Evolutionary conservation across 1,284 basidiomycete genomes (phyloP).

Genomic region (Apiotrichum mycotoxinovorans): DNA sequence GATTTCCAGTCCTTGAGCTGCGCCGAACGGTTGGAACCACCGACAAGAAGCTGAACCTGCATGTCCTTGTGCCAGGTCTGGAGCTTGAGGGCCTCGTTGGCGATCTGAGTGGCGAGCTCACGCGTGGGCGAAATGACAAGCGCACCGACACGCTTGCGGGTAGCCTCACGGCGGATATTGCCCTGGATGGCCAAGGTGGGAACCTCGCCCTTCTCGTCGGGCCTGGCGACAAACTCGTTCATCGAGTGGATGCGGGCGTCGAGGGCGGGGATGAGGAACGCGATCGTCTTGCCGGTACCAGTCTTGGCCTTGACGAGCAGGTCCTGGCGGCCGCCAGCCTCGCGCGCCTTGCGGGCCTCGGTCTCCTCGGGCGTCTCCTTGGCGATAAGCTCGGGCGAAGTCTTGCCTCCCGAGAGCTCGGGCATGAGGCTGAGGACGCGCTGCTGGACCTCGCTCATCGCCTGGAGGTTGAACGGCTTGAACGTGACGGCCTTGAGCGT

Average conservation of each 20-base stretch:
- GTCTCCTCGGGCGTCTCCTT: slow-evolving; percentile 16
- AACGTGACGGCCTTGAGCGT: slow-evolving; percentile 64
- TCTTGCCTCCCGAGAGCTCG: slow-evolving; percentile 46
- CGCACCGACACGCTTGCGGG: slow-evolving; percentile 61
- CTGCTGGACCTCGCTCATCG: slow-evolving; percentile 82
- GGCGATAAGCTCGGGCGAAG: slow-evolving; percentile 8
- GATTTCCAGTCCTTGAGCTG: slow-evolving; percentile 60
- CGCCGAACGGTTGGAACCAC: slow-evolving; percentile 61
- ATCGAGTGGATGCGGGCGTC: slow-evolving; percentile 61
- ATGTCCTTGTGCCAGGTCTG: slow-evolving; percentile 63
- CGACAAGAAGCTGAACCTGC: slow-evolving; percentile 73
- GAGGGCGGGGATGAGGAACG: slow-evolving; percentile 83
- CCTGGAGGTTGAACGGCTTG: slow-evolving; percentile 66
- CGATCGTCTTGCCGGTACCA: slow-evolving; percentile 85
- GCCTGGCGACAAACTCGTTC: slow-evolving; percentile 25
- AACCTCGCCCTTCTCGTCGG: slow-evolving; percentile 24
- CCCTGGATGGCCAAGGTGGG: slow-evolving; percentile 10
- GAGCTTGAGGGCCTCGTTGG: slow-evolving; percentile 73
- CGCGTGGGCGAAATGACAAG: slow-evolving; percentile 91
- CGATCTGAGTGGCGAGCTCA: slow-evolving; percentile 91
- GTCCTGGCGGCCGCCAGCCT: slow-evolving; percentile 32
- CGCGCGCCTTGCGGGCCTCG: slow-evolving; percentile 11
- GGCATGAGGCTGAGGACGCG: slow-evolving; percentile 64
- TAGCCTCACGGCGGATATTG: slow-evolving; percentile 43
- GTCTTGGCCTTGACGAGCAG: slow-evolving; percentile 65